Evolutionary conservation across 352 stramenopile genomes (phyloP), one percentile per base, ranked within the genome.

Genomic region (Phytophthora pini): DNA sequence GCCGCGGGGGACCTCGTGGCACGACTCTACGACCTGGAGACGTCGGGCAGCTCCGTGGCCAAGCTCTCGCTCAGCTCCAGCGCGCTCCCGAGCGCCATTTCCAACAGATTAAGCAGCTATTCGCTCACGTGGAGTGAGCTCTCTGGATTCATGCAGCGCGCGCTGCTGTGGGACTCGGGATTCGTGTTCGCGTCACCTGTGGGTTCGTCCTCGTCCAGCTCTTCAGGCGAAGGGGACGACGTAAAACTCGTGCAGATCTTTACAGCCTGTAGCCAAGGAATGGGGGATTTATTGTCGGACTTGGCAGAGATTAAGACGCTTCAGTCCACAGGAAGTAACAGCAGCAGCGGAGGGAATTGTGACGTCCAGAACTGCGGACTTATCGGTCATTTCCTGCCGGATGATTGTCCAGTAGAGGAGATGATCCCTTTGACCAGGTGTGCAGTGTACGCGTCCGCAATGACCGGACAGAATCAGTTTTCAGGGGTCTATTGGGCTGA

Each of bases 151-250:
- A 79, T 87, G 57, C 83, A 92, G 59, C 83, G 83, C 58, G 83
- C 83, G 44, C 61, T 92, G 56, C 74, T 92, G 47, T 92, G 83
- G 83, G 83, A 92, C 71, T 73, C 77, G 0, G 83, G 81, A 27
- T 87, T 84, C 46, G 81, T 92, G 38, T 81, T 89, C 29, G 65
- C 69, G 45, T 69, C 69, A 12, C 31, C 63, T 11, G 34, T 53
- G 1, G 34, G 40, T 0, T 51, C 50, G 1, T 50, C 64, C 22
- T 65, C 63, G 0, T 63, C 48, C 7, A 13, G 8, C 10, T 60
- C 63, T 3, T 66, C 53, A 4, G n/a, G 5, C 7, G 61, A 56
- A 43, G 56, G 49, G 8, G 43, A 67, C 57, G 45, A 39, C 43
- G 43, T 59, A 2, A 63, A 61, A 26, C 70, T 89, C 38, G 73